Conservation (phyloP, 1,284 basidiomycete species). For the Peniophora sp. region DNA sequence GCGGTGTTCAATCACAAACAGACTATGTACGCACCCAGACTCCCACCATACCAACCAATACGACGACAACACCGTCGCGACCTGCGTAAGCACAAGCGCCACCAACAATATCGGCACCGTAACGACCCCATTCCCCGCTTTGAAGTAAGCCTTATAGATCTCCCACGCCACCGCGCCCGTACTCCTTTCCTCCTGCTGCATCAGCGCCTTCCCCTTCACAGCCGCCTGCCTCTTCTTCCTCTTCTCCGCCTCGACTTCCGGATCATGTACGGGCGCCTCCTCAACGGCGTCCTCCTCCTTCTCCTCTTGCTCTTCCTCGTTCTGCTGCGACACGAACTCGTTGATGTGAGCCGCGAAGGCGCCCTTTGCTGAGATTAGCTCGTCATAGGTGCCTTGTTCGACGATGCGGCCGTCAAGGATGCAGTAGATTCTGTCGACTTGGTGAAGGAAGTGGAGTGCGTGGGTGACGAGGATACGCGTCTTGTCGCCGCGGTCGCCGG, state of each 20-base stretch:
- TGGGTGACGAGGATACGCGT: slow-evolving; percentile 83
- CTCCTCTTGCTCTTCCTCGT: slow-evolving; percentile 20
- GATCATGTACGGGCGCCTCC: slow-evolving; percentile 11
- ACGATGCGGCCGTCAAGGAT: slow-evolving; percentile 65
- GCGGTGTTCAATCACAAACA: neutral
- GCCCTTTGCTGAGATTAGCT: slow-evolving; percentile 56
- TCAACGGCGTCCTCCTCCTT: slow-evolving; percentile 30
- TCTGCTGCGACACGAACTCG: slow-evolving; percentile 49
- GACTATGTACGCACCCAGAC: slow-evolving; percentile 30
- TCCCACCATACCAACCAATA: slow-evolving; percentile 76
- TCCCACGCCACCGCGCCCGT: slow-evolving; percentile 44
- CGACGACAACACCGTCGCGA: slow-evolving; percentile 51
- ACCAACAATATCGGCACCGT: slow-evolving; percentile 46
- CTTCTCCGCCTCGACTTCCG: slow-evolving; percentile 22
- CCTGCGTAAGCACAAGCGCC: slow-evolving; percentile 48
- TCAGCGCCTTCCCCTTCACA: slow-evolving; percentile 37
- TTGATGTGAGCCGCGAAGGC: slow-evolving; percentile 68
- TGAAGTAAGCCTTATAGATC: slow-evolving; percentile 47
- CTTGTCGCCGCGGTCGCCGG: slow-evolving; percentile 44
- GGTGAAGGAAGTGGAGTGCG: slow-evolving; percentile 73
- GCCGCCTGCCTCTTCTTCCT: slow-evolving; percentile 30
- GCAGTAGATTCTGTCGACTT: slow-evolving; percentile 70
- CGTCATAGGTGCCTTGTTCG: slow-evolving; percentile 70
- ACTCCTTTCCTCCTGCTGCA: slow-evolving; percentile 60
- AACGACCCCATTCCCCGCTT: slow-evolving; percentile 46